Evolutionary conservation across 1,139 yeast genomes (phyloP).

Genomic region (Eremothecium cymbalariae): DNA sequence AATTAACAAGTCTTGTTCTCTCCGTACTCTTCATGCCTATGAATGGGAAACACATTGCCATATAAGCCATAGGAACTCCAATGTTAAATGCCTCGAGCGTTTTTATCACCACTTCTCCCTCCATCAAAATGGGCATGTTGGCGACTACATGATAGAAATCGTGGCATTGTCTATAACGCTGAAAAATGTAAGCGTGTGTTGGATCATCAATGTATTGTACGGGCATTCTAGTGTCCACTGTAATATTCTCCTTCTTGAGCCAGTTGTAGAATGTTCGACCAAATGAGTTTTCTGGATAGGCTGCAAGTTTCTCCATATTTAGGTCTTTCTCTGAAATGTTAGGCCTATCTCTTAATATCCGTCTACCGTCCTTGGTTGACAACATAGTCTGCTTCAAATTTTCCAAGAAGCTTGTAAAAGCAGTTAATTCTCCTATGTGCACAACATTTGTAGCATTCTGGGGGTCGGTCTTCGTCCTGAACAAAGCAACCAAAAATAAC

Average conservation of each 20-base stretch:
- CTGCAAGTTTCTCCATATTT: slow-evolving; percentile 51
- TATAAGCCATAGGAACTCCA: slow-evolving; percentile 92
- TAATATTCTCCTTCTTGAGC: slow-evolving; percentile 81
- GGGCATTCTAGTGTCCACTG: slow-evolving; percentile 88
- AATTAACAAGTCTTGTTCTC: slow-evolving; percentile 40
- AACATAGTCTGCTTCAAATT: slow-evolving; percentile 67
- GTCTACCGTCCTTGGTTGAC: slow-evolving; percentile 64
- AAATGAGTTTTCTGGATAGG: slow-evolving; percentile 60
- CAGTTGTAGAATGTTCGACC: slow-evolving; percentile 75
- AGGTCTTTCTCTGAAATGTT: slow-evolving; percentile 69
- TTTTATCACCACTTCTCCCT: slow-evolving; percentile 92
- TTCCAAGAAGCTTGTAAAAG: slow-evolving; percentile 58
- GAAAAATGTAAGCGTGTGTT: slow-evolving; percentile 83
- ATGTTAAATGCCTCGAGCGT: slow-evolving; percentile 87
- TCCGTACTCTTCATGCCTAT: slow-evolving; percentile 51
- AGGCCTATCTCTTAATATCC: slow-evolving; percentile 70
- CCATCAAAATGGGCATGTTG: slow-evolving; percentile 82
- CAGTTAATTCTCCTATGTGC: slow-evolving; percentile 92
- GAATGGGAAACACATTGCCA: slow-evolving; percentile 86
- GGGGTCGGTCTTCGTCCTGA: slow-evolving; percentile 82
- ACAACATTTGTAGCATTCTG: slow-evolving; percentile 56
- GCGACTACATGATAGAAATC: slow-evolving; percentile 93
- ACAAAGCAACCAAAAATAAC: slow-evolving; percentile 65
- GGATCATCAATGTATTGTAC: slow-evolving; percentile 84
- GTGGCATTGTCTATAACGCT: slow-evolving; percentile 91